Evolutionary conservation across 768 basidiomycete genomes (phyloP).

Genomic region (Panaeolus papilionaceus): DNA sequence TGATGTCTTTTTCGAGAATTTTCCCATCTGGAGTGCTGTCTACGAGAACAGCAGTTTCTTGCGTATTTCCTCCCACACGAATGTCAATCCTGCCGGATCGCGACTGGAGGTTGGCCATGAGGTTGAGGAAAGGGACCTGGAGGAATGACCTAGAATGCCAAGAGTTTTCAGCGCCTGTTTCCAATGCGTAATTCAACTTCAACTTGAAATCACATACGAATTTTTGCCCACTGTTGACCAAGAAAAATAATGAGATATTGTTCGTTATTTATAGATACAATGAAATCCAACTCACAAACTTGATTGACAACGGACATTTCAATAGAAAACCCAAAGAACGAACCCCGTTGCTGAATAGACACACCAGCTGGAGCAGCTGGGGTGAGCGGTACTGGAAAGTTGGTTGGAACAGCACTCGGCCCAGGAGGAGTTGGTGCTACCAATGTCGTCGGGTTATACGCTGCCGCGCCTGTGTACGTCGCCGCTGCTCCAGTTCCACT

Average conservation of each 20-base stretch:
- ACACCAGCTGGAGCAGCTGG: constrained; percentile 38
- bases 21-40: constrained; percentile 52
- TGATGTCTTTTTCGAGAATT: constrained; percentile 56
- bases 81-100: constrained; percentile 67
- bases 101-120: constrained; percentile 73
- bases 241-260: neutral
- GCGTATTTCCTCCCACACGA: constrained; percentile 84
- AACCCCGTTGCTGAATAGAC: constrained; percentile 44
- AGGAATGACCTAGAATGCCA: constrained; percentile 44
- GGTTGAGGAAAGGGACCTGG: constrained; percentile 74
- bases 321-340: constrained; percentile 62
- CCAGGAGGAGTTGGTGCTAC: constrained; percentile 57
- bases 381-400: constrained; percentile 53
- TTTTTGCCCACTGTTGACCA: constrained; percentile 51
- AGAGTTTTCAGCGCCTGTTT: neutral
- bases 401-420: constrained; percentile 44
- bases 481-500: constrained; percentile 40
- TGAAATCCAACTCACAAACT: constrained; percentile 47
- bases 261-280: neutral
- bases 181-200: neutral
- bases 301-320: constrained; percentile 69
- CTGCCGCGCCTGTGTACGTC: constrained; percentile 55
- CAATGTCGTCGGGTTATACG: constrained; percentile 59
- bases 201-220: constrained; percentile 36
- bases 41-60: constrained; percentile 67